Evolutionary conservation across 2,329 filamentous ascomycete genomes (phyloP).

Genomic region (Pyrenochaeta sp.): DNA sequence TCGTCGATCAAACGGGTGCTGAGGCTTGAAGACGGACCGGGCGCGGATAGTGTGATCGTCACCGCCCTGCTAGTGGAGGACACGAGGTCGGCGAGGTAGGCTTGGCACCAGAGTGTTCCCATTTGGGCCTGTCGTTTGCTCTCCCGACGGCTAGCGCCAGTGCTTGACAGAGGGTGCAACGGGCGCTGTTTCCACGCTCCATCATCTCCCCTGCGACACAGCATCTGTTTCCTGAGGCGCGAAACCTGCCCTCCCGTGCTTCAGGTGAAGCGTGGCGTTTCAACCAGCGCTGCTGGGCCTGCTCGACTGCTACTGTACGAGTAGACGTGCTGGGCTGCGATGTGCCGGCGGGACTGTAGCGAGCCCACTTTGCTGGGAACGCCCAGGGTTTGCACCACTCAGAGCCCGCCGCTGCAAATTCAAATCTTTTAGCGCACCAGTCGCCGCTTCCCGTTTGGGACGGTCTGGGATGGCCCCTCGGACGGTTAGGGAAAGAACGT

Average conservation of each 20-base stretch:
- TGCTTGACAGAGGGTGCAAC: slow-evolving; percentile 9
- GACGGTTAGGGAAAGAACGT: slow-evolving; percentile 33
- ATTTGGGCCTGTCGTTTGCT: slow-evolving; percentile 39
- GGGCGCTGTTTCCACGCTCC: slow-evolving; percentile 16
- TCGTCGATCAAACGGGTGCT: slow-evolving; percentile 52
- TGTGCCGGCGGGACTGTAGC: slow-evolving; percentile 30
- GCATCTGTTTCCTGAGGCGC: slow-evolving; percentile 11
- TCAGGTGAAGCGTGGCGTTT: background rate
- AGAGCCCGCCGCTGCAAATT: slow-evolving; percentile 24
- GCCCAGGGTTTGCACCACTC: slow-evolving; percentile 11
- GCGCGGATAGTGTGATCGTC: slow-evolving; percentile 45
- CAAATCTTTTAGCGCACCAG: slow-evolving; percentile 25
- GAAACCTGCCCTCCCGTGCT: background rate
- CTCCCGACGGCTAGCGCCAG: slow-evolving; percentile 26
- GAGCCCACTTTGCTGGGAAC: slow-evolving; percentile 26
- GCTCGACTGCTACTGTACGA: slow-evolving; percentile 12
- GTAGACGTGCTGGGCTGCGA: slow-evolving; percentile 19
- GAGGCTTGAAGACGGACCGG: slow-evolving; percentile 43
- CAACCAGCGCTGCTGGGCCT: background rate
- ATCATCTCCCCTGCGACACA: slow-evolving; percentile 10
- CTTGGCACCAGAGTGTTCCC: slow-evolving; percentile 40
- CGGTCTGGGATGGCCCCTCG: slow-evolving; percentile 16
- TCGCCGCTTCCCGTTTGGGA: slow-evolving; percentile 9
- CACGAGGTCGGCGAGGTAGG: slow-evolving; percentile 48
- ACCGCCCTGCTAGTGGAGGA: slow-evolving; percentile 33